Percentiles rank a stretch among this genome's conserved stretches.
phyloP scores from a whole-genome alignment of 768 basidiomycete species.

The Leccinum rimulosum region DNA sequence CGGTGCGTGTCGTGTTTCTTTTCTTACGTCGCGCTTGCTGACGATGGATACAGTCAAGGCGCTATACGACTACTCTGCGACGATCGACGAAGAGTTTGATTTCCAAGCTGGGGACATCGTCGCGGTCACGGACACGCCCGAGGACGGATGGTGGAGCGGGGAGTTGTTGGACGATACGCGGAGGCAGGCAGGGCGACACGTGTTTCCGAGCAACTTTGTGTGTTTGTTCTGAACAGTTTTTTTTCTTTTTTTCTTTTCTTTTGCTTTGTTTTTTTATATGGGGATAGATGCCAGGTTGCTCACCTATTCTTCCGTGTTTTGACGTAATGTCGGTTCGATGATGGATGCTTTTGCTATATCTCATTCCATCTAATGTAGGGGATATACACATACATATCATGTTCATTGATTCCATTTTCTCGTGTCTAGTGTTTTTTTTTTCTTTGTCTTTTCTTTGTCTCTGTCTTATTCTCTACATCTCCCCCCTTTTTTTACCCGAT shows the following conservation, averaged over 20 bases:
- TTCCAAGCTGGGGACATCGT: slow-evolving; percentile 96
- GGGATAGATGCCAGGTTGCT: neutral
- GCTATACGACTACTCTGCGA: slow-evolving; percentile 80
- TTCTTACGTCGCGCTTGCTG: neutral
- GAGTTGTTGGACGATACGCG: slow-evolving; percentile 76
- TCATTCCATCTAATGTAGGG: neutral
- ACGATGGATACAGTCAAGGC: slow-evolving; percentile 64
- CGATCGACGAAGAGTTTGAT: slow-evolving; percentile 91
- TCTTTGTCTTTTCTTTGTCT: neutral
- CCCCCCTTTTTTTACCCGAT: no score
- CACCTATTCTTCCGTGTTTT: neutral
- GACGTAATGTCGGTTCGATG: neutral
- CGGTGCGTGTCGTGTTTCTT: slow-evolving; percentile 50
- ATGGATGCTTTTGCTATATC: neutral
- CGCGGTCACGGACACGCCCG: slow-evolving; percentile 89
- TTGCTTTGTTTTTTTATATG: neutral
- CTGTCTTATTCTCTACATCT: no score
- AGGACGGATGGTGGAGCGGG: slow-evolving; percentile 98
- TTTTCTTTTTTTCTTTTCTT: neutral
- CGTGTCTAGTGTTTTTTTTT: neutral
- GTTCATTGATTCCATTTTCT: neutral
- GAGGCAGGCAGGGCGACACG: slow-evolving; percentile 66
- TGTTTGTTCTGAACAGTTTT: slow-evolving; percentile 56
- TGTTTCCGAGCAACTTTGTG: slow-evolving; percentile 90
- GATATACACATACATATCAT: neutral